Base-by-base conservation (phyloP, 176 grass and related monocot genomes). In the Rhipidocladum racemiflorum region DNA sequence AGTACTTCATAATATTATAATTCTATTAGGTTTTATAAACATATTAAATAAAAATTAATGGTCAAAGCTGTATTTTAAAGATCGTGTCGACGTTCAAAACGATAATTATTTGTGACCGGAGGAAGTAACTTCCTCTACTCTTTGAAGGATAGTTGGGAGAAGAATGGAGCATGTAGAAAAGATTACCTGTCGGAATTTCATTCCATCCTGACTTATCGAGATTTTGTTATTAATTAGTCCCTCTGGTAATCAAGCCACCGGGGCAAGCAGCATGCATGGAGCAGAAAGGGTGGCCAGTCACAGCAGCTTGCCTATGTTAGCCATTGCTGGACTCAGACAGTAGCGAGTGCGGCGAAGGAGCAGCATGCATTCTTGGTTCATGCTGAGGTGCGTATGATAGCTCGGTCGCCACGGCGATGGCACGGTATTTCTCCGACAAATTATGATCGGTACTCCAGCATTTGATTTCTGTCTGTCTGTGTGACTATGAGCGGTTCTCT, bases 201-300 rank as follows among this genome's bases (percentile, higher is more conserved):
- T 34, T 64, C 3, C 28, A 34, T 64, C 3, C 15, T 9, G 23
- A 29, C 25, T 76, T 32, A 4, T 24, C 0, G 40, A 48, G 12
- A 48, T 18, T 13, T 23, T 71, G 16, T 50, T 30, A 7, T 18
- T 71, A 49, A 7, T 18, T 71, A 49, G 44, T 18, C 9, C 24
- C 24, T 50, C 15, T 21, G 43, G 17, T 9, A 10, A 25, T 49
- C 39, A 12, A 36, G 44, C 6, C 21, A 1, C 54, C 20, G 60
- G 57, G 42, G 60, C 61, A 78, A 78, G 27, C 61, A 65, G 76
- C 76, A 65, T 24, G 76, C 76, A 65, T 24, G 43, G 60, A 65
- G 76, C 76, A 78, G 59, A 78, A 49, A 21, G 51, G 12, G 50
- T 20, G 7, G 12, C 49, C 72, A 75, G 32, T 39, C 23, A 7